Evolutionary conservation across 2,329 filamentous ascomycete species (phyloP), one percentile per base, ranked within the genome.

Genomic region (Corniculantispora saksenae): DNA sequence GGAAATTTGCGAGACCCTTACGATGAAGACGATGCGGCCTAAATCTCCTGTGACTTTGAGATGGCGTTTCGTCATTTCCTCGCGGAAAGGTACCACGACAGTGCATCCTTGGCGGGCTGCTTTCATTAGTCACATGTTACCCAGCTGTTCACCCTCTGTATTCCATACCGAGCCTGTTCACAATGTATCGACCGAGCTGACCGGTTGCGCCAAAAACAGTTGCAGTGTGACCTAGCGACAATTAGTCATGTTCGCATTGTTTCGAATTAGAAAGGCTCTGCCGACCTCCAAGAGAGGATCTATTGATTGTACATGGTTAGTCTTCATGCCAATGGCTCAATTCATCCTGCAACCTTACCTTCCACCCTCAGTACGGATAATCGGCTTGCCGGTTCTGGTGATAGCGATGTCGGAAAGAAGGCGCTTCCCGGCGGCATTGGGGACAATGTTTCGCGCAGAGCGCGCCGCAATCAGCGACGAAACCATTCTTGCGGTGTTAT

Each of bases 151-250:
- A 32, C 29, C 10, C 15, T 63, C 6, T 48, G 57, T 17, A 21
- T 35, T 27, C 67, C 79, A 69, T 77, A 85, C 93, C 93, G 76
- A 99, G 86, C 78, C 93, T 88, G 82, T 97, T 97, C 76, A 99
- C 95, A 76, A 99, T 97, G 79, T 99, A 99, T 76, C 95, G 89
- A 76, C 95, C 95, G 64, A 99, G 83, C 78, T 97, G 94, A 69
- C 95, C 95, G 67, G 94, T 97, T 75, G 95, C 95, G 80, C 95
- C 95, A 81, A 99, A 99, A 73, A 99, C 94, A 66, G 95, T 99
- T 67, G 92, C 94, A 68, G 94, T 97, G 81, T 98, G 93, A 71
- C 94, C 94, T 93, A 79, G 66, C 61, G 59, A 66, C 67, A 66
- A 65, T 68, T 71, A 76, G 73, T 63, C 61, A 69, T 66, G 66